Conservation (phyloP, 768 basidiomycete genomes). For the Lyophyllum semitale region DNA sequence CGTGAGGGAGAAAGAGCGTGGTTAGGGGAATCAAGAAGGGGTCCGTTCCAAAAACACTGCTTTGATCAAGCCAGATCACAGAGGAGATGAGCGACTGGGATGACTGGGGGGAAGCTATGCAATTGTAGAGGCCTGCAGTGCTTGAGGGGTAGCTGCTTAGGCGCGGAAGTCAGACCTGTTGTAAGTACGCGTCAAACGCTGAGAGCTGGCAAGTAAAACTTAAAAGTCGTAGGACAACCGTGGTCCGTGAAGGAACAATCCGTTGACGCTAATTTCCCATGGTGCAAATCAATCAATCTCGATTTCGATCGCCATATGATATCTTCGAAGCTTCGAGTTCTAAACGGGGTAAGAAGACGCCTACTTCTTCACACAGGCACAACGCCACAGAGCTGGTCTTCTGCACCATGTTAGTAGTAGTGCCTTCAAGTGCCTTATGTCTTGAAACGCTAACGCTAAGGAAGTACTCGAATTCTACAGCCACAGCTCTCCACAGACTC, state of each 20-base stretch:
- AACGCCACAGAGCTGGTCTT: too few species aligned
- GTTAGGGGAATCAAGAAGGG: constrained; percentile 5
- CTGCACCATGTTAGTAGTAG: too few species aligned
- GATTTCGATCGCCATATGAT: constrained; percentile 16
- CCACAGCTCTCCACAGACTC: too few species aligned
- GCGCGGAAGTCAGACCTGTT: background rate
- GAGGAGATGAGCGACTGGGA: background rate
- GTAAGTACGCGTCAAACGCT: constrained; percentile 4
- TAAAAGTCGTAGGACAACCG: background rate
- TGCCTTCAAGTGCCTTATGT: background rate
- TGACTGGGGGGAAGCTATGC: background rate
- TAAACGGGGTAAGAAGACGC: too few species aligned
- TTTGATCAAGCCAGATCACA: constrained; percentile 15
- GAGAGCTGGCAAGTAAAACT: constrained; percentile 3
- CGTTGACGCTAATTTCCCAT: constrained; percentile 13
- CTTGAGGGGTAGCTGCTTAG: background rate
- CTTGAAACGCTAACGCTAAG: background rate
- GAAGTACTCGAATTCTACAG: background rate
- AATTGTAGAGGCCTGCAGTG: background rate
- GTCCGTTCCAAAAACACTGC: constrained; percentile 6
- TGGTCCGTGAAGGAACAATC: background rate
- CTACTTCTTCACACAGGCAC: too few species aligned
- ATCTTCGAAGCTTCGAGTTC: background rate
- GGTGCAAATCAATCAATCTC: constrained; percentile 12
- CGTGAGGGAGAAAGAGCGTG: constrained; percentile 11